Conservation (phyloP, 306 rosid genomes). For the Herpetospermum pedunculosum region DNA sequence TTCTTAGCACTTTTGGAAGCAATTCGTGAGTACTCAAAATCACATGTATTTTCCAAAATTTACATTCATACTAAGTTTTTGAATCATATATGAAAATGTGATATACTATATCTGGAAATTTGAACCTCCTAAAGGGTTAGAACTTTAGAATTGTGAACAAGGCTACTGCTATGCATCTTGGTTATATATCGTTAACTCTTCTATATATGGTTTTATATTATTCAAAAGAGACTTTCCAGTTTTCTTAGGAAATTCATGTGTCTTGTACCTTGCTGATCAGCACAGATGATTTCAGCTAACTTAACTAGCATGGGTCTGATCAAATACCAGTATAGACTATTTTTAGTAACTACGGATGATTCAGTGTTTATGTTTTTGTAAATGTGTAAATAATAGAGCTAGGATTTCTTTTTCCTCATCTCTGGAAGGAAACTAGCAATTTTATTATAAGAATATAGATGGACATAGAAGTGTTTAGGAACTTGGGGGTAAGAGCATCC, state of each 20-base stretch:
- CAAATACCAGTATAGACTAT: not conserved
- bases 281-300: not conserved
- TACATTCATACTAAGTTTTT: not conserved
- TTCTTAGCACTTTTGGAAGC: slow-evolving; percentile 68
- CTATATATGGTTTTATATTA: not conserved
- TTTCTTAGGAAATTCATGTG: not conserved
- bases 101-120: not conserved
- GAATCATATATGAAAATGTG: not conserved
- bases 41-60: not conserved
- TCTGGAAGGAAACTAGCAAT: not conserved
- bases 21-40: slow-evolving; percentile 48
- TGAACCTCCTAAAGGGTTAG: not conserved
- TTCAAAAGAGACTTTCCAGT: not conserved
- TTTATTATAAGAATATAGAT: not conserved
- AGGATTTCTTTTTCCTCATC: not conserved
- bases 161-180: not conserved
- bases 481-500: not conserved
- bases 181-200: not conserved
- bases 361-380: not conserved
- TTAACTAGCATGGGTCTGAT: not conserved
- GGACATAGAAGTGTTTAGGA: not conserved
- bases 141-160: not conserved
- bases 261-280: not conserved
- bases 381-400: not conserved
- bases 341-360: not conserved